Evolutionary conservation across 768 basidiomycete genomes (phyloP).

Genomic region (Serpula lacrymans): DNA sequence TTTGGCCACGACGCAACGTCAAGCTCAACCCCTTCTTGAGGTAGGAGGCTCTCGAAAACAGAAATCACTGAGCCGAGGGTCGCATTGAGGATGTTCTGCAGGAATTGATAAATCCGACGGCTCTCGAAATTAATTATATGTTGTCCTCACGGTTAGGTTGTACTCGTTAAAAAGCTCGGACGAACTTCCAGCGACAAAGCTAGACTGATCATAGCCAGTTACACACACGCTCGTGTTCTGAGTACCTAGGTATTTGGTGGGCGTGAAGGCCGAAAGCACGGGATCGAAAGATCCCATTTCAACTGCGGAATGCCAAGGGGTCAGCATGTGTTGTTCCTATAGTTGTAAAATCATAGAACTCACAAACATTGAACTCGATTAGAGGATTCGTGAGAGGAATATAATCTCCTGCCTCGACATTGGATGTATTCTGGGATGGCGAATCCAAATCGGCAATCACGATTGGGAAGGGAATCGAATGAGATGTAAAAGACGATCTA

Average conservation of each 20-base stretch:
- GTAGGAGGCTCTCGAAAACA: conserved; percentile 17
- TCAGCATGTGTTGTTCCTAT: background rate
- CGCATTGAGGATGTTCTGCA: conserved; percentile 11
- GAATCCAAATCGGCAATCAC: conserved; percentile 26
- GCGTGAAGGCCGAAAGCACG: conserved; percentile 42
- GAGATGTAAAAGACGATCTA: conserved; percentile 31
- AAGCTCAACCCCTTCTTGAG: conserved; percentile 22
- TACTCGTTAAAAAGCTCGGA: conserved; percentile 30
- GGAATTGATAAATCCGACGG: background rate
- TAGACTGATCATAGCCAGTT: conserved; percentile 32
- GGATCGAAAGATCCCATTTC: conserved; percentile 43
- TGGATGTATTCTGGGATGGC: conserved; percentile 21
- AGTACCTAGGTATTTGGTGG: conserved; percentile 43
- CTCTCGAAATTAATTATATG: too few relatives aligned
- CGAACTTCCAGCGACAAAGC: conserved; percentile 39
- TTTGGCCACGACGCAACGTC: conserved; percentile 34
- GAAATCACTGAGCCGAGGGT: conserved; percentile 10
- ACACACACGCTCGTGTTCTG: conserved; percentile 28
- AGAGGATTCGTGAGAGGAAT: conserved; percentile 31
- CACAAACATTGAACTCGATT: conserved; percentile 34
- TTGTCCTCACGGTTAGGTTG: conserved; percentile 23
- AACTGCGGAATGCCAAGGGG: conserved; percentile 15
- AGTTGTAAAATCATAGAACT: conserved; percentile 8
- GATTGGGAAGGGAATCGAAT: conserved; percentile 39
- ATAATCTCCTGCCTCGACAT: conserved; percentile 14